Conservation (phyloP, 2,329 filamentous ascomycete species). For the Aspergillus sp. region DNA sequence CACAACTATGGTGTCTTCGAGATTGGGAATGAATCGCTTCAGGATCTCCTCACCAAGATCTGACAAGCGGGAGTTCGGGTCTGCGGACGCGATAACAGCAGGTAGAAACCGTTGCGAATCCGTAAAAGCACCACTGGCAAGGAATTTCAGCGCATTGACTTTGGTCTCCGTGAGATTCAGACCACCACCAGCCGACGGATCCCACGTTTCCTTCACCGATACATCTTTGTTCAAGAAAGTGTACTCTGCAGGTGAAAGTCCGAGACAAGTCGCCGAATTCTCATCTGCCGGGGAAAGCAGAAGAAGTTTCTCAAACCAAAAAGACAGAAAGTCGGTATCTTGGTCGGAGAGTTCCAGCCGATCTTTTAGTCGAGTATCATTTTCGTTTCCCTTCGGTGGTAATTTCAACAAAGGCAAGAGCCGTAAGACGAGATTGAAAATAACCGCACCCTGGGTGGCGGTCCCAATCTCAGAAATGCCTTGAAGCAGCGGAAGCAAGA, state of each 20-base stretch:
- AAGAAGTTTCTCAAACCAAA: slow-evolving; percentile 69
- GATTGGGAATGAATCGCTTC: slow-evolving; percentile 61
- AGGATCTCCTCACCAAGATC: slow-evolving; percentile 82
- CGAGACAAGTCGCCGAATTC: slow-evolving; percentile 44
- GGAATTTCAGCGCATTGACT: slow-evolving; percentile 58
- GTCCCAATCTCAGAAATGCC: slow-evolving; percentile 56
- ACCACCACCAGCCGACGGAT: slow-evolving; percentile 50
- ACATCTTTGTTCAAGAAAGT: slow-evolving; percentile 59
- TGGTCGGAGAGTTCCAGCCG: slow-evolving; percentile 59
- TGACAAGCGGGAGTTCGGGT: slow-evolving; percentile 70
- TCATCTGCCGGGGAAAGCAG: slow-evolving; percentile 51
- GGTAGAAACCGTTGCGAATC: slow-evolving; percentile 78
- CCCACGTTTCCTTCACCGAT: slow-evolving; percentile 48
- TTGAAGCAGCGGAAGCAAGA: slow-evolving; percentile 62
- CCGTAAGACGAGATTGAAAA: slow-evolving; percentile 77
- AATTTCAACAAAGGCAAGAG: slow-evolving; percentile 59
- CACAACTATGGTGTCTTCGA: slow-evolving; percentile 62
- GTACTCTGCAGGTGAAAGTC: slow-evolving; percentile 58
- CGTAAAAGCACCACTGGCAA: slow-evolving; percentile 77
- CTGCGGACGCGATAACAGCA: slow-evolving; percentile 73
- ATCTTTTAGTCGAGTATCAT: slow-evolving; percentile 62
- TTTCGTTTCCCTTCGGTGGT: slow-evolving; percentile 67
- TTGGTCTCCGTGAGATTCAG: slow-evolving; percentile 64
- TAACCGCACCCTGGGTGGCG: slow-evolving; percentile 49
- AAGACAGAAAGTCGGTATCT: slow-evolving; percentile 66